Evolutionary conservation across 23 red algal genomes (phyloP).

Genomic region (Gracilaria domingensis): DNA sequence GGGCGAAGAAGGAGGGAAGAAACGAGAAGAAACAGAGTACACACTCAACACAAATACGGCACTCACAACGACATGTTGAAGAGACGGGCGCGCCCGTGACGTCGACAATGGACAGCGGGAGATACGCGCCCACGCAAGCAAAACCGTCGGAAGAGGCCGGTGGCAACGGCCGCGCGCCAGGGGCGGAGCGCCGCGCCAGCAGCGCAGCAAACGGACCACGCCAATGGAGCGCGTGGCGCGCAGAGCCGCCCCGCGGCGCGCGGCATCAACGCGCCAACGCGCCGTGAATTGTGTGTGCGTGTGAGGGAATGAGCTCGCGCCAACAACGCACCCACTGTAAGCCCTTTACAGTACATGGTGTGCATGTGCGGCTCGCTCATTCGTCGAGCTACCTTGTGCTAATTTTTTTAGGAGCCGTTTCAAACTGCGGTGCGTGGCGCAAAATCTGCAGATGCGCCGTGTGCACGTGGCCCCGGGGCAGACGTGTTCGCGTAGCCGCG

Average conservation of each 20-base stretch:
- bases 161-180: not conserved
- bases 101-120: not conserved
- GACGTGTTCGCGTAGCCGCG: not conserved
- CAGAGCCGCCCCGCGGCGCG: too few species aligned
- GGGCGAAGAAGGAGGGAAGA: constrained; percentile 1
- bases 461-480: too few species aligned
- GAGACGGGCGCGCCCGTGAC: not conserved
- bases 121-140: too few species aligned
- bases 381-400: too few species aligned
- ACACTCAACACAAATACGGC: not conserved
- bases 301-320: not conserved
- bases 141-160: too few species aligned
- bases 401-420: too few species aligned
- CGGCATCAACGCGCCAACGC: not conserved
- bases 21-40: not conserved
- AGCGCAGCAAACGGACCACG: not conserved
- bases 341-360: too few species aligned
- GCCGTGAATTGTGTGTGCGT: not conserved
- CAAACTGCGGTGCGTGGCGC: too few species aligned
- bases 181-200: not conserved
- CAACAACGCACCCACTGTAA: not conserved
- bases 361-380: too few species aligned
- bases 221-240: too few species aligned
- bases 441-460: not conserved
- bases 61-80: not conserved